Percentiles rank a stretch among this genome's conserved stretches.
Conservation (phyloP, 1,284 basidiomycete genomes). For the Moesziomyces globuligerus region DNA sequence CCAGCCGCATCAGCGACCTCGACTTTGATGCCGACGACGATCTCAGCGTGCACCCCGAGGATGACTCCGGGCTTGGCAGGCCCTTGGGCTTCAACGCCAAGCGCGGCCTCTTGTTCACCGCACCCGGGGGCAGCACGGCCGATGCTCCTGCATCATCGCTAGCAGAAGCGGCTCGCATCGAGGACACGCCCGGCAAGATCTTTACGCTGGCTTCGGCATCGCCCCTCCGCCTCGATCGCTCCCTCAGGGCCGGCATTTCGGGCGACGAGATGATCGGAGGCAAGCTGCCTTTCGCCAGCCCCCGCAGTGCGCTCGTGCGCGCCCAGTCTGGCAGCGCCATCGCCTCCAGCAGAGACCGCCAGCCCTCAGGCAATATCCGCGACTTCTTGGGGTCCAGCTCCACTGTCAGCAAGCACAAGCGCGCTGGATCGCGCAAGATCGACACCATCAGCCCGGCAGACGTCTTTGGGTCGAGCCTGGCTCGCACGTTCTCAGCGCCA, state of each 20-base stretch:
- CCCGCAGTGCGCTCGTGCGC: conserved; percentile 45
- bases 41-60: conserved; percentile 25
- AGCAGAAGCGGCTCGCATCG: conserved; percentile 27
- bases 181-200: conserved; percentile 20
- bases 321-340: conserved; percentile 37
- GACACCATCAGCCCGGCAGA: conserved; percentile 65
- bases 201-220: conserved; percentile 22
- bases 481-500: conserved; percentile 30
- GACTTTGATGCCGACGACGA: conserved; percentile 49
- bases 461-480: conserved; percentile 55
- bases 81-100: conserved; percentile 36
- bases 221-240: conserved; percentile 23
- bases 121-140: conserved; percentile 21
- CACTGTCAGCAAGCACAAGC: conserved; percentile 28
- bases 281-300: conserved; percentile 44
- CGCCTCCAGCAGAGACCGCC: conserved; percentile 22
- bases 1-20: conserved; percentile 42
- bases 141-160: conserved; percentile 46
- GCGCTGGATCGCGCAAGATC: conserved; percentile 34
- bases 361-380: conserved; percentile 40
- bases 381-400: conserved; percentile 26
- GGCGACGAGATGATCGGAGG: conserved; percentile 46
- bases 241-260: conserved; percentile 15
- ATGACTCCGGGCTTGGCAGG: conserved; percentile 13
- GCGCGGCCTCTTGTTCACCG: conserved; percentile 47